Percentiles rank a stretch among this genome's conserved stretches.
These are phyloP conservation scores for Stentor roeselii DNA, from an alignment of 73 alveolate species.

Conservation along the genomic window DNA sequence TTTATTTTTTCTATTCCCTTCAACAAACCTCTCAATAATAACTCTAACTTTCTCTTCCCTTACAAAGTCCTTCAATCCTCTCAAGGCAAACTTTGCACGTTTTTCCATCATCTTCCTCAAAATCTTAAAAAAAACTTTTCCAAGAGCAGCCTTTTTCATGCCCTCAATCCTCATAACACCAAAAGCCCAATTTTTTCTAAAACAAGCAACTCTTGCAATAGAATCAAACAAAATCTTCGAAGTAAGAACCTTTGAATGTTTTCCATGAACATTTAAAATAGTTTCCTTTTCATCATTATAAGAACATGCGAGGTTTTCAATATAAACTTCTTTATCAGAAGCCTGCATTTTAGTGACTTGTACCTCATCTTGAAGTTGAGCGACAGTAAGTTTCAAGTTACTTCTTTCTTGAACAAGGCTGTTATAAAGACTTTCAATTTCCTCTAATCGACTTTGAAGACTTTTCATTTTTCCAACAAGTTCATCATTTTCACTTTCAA, in stretches of 20 bases:
- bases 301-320: background rate
- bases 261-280: background rate
- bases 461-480: background rate
- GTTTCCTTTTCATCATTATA: background rate
- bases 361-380: constrained; percentile 13
- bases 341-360: background rate
- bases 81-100: background rate
- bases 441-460: background rate
- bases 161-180: too few species aligned
- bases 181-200: background rate
- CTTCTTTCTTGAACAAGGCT: background rate
- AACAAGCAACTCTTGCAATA: background rate
- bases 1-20: too few species aligned
- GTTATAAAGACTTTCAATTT: background rate
- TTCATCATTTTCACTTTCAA: background rate
- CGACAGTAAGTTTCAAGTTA: background rate
- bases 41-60: background rate
- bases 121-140: too few species aligned
- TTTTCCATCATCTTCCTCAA: background rate
- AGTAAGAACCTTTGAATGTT: background rate
- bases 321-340: background rate
- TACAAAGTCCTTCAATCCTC: background rate
- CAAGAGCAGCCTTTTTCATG: background rate
- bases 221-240: background rate
- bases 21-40: background rate